Percentiles rank a stretch among this genome's conserved stretches.
Evolutionary conservation across 2,329 filamentous ascomycete genomes (phyloP).

Genomic region (Alternaria infectoria): DNA sequence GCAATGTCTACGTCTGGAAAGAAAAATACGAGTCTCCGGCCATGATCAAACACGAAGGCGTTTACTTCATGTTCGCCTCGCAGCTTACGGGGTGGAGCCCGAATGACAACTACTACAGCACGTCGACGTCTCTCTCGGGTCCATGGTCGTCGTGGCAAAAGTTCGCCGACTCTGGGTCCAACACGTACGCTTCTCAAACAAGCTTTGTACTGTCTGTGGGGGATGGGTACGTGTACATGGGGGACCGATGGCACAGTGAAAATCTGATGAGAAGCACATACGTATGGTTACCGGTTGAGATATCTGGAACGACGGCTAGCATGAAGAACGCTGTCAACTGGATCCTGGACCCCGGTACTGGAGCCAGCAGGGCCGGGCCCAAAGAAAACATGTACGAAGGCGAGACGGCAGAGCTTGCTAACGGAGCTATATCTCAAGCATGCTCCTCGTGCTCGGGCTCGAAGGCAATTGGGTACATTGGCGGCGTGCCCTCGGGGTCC

Average conservation of each 20-base stretch:
- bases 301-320: slow-evolving; percentile 60
- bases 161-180: slow-evolving; percentile 63
- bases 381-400: slow-evolving; percentile 60
- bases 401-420: slow-evolving; percentile 55
- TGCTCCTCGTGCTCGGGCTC: slow-evolving; percentile 62
- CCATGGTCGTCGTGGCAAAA: slow-evolving; percentile 68
- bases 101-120: slow-evolving; percentile 70
- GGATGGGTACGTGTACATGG: slow-evolving; percentile 64
- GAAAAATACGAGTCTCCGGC: slow-evolving; percentile 68
- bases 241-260: slow-evolving; percentile 68
- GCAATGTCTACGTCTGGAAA: slow-evolving; percentile 59
- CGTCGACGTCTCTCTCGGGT: slow-evolving; percentile 62
- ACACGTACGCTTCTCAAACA: slow-evolving; percentile 67
- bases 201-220: slow-evolving; percentile 62
- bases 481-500: slow-evolving; percentile 55
- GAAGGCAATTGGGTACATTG: slow-evolving; percentile 57
- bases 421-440: slow-evolving; percentile 54
- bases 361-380: slow-evolving; percentile 54
- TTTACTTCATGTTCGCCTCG: slow-evolving; percentile 71
- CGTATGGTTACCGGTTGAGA: slow-evolving; percentile 66
- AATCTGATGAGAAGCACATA: slow-evolving; percentile 68
- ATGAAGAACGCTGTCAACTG: slow-evolving; percentile 62
- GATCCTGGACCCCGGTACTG: slow-evolving; percentile 55
- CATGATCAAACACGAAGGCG: slow-evolving; percentile 64
- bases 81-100: slow-evolving; percentile 58